phyloP scores from a whole-genome alignment of 1,139 yeast genomes.

The Taiozyma sp. region DNA sequence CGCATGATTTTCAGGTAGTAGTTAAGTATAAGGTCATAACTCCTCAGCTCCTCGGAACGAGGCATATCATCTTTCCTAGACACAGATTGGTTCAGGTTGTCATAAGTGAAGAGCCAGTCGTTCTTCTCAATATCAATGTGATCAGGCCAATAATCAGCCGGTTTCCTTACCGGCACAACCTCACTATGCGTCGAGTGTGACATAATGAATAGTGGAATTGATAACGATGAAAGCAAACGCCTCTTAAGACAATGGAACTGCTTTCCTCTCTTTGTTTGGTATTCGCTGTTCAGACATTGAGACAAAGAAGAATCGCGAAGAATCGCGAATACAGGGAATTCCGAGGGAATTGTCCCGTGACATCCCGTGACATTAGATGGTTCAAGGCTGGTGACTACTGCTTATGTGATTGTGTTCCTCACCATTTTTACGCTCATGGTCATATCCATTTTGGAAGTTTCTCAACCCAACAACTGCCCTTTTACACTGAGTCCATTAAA shows the following conservation, averaged over 20 bases:
- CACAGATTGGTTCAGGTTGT: conserved; percentile 10
- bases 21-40: not conserved
- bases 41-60: conserved; percentile 2
- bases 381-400: no score
- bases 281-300: not conserved
- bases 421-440: no score
- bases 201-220: not conserved
- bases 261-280: not conserved
- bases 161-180: not conserved
- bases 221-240: not conserved
- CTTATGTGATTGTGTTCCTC: no score
- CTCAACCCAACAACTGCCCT: no score
- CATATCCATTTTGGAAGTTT: no score
- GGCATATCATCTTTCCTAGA: conserved; percentile 6
- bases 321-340: not conserved
- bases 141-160: conserved; percentile 29
- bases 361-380: no score
- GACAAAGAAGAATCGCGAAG: not conserved
- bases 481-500: not conserved
- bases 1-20: not conserved
- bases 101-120: conserved; percentile 17
- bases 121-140: conserved; percentile 25
- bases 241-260: not conserved
- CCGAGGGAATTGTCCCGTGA: not conserved
- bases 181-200: not conserved